Evolutionary conservation across 108 stramenopile genomes (phyloP).

Genomic region (Conticribra weissflogii): DNA sequence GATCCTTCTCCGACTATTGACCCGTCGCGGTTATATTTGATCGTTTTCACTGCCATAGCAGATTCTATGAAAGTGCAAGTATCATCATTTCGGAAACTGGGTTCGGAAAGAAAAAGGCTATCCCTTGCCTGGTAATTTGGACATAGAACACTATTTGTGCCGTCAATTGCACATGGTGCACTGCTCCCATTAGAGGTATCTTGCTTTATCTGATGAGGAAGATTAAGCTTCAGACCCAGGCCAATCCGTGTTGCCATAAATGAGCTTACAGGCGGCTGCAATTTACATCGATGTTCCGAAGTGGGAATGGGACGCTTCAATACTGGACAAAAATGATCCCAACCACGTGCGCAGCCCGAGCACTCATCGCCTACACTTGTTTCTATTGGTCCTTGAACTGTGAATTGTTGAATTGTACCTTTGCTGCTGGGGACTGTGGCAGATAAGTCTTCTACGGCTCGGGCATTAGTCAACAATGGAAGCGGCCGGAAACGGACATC

Average conservation of each 20-base stretch:
- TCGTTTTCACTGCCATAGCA: conserved; percentile 10
- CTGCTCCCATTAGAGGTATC: background rate
- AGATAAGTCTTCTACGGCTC: conserved; percentile 49
- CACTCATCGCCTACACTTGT: conserved; percentile 88
- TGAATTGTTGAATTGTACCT: conserved; percentile 66
- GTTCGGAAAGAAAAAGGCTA: conserved; percentile 51
- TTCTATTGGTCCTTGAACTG: conserved; percentile 77
- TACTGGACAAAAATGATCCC: conserved; percentile 84
- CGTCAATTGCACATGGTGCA: background rate
- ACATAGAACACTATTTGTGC: conserved; percentile 3
- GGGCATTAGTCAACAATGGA: conserved; percentile 63
- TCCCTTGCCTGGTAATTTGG: conserved; percentile 38
- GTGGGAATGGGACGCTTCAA: conserved; percentile 67
- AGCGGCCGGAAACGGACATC: conserved; percentile 81
- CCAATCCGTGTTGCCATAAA: conserved; percentile 78
- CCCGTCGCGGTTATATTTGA: conserved; percentile 14
- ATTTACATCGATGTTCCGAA: conserved; percentile 65
- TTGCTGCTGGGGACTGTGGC: conserved; percentile 24
- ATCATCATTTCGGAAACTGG: conserved; percentile 70
- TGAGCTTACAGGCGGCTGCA: conserved; percentile 81
- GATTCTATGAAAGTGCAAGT: conserved; percentile 73
- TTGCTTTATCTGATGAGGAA: conserved; percentile 13
- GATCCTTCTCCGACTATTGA: no score
- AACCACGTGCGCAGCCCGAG: conserved; percentile 79
- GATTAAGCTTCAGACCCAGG: conserved; percentile 59